Percentiles rank a stretch among this genome's conserved stretches.
Conservation (phyloP, 2,329 filamentous ascomycete genomes). For the Capronia epimyces region DNA sequence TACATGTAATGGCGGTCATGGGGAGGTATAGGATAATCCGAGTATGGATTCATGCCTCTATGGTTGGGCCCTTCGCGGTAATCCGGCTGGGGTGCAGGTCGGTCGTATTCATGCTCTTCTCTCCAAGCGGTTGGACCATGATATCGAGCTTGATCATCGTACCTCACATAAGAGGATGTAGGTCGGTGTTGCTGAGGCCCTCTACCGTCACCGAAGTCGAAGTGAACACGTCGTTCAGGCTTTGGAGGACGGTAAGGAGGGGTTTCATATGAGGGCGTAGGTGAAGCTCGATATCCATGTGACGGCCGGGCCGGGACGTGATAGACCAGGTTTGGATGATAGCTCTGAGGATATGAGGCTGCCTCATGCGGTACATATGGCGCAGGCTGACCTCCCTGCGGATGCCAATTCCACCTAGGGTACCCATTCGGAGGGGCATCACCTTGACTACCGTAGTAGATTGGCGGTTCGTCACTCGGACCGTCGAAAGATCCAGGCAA, state of each 20-base stretch:
- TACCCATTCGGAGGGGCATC: conserved; percentile 10
- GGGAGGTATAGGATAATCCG: conserved; percentile 9
- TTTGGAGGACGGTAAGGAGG: background rate
- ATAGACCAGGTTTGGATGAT: conserved; percentile 1
- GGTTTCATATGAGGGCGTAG: conserved; percentile 2
- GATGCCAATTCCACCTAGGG: conserved; percentile 8
- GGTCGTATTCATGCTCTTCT: conserved; percentile 2
- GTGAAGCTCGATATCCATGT: conserved; percentile 4
- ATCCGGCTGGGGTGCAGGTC: background rate
- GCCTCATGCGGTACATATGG: conserved; percentile 15
- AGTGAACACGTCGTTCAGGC: conserved; percentile 19
- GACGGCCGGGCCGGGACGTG: background rate
- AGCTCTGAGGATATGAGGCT: background rate
- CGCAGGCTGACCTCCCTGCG: background rate
- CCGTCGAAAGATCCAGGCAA: conserved; percentile 22
- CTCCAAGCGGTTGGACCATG: background rate
- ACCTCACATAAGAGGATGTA: background rate
- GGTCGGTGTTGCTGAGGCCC: background rate
- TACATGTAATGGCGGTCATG: conserved; percentile 10
- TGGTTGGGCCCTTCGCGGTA: background rate
- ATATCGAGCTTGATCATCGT: conserved; percentile 6
- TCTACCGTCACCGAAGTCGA: conserved; percentile 17
- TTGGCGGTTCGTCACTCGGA: conserved; percentile 9
- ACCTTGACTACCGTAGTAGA: background rate
- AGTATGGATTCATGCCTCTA: conserved; percentile 5